Percentiles rank a stretch among this genome's conserved stretches.
These are phyloP conservation scores for Heracleum sosnowskyi DNA, from an alignment of 129 eudicot species.

Conservation along the genomic window DNA sequence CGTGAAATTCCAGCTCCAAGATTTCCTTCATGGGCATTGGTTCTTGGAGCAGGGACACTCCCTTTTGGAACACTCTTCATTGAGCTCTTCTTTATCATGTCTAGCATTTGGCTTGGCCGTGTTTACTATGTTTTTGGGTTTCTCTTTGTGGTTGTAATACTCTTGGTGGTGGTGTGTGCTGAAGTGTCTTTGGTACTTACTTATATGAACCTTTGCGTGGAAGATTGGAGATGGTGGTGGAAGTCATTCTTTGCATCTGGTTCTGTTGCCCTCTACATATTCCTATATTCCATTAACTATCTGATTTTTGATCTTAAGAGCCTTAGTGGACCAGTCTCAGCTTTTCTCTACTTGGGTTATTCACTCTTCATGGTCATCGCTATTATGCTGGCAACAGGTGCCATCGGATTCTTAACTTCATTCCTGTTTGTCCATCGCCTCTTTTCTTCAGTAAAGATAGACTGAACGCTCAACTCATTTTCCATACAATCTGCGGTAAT, in stretches of 20 bases:
- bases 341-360: slow-evolving; percentile 8
- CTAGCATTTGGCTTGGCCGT: slow-evolving; percentile 40
- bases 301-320: slow-evolving; percentile 9
- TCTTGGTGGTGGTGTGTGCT: slow-evolving; percentile 39
- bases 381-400: neutral
- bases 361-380: slow-evolving; percentile 3
- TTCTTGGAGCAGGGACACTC: slow-evolving; percentile 33
- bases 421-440: slow-evolving; percentile 11
- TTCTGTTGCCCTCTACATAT: slow-evolving; percentile 9
- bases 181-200: slow-evolving; percentile 36
- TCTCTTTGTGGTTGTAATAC: slow-evolving; percentile 24
- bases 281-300: slow-evolving; percentile 6
- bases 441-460: slow-evolving; percentile 9
- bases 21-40: slow-evolving; percentile 26
- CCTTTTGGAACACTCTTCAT: slow-evolving; percentile 41
- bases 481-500: neutral
- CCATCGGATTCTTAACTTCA: slow-evolving; percentile 2
- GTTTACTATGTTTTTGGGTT: slow-evolving; percentile 40
- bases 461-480: neutral
- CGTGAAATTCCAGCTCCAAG: slow-evolving; percentile 17
- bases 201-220: slow-evolving; percentile 34
- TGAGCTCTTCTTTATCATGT: slow-evolving; percentile 31
- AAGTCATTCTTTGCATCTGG: slow-evolving; percentile 11
- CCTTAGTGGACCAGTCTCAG: slow-evolving; percentile 5
- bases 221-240: slow-evolving; percentile 12